Evolutionary conservation across 768 basidiomycete species (phyloP), one percentile per base, ranked within the genome.

Genomic region (Mycena galopus): DNA sequence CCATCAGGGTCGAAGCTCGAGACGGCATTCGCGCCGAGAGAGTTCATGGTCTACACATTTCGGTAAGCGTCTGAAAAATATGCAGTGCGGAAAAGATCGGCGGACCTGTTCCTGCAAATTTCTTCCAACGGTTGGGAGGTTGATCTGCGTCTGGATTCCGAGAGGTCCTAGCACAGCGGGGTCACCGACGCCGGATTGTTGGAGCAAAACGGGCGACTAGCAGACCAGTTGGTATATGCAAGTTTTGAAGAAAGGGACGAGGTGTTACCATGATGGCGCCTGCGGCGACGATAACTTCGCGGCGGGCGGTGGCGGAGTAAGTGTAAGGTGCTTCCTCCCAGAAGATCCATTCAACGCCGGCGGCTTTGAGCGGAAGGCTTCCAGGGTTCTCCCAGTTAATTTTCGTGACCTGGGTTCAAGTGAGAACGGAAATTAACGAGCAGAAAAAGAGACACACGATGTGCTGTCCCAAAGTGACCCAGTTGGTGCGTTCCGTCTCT

Each of bases 161-260:
- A 90, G 81, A 2, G 84, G 80, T 0, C 75, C 76, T 0, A 91
- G 85, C 25, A 87, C 51, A 12, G 78, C 77, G 0, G 86, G 79
- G 76, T 90, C 88, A 3, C 90, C 90, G 67, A 91, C 87, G 0
- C 90, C 90, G 16, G 89, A 90, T 1, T 88, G 84, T 77, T 90
- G 88, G 17, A 89, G 82, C 12, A 89, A 80, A 2, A 82, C 82
- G 5, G 88, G 88, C 0, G 85, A 84, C 83, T 86, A 51, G n/a
- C 12, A 55, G 14, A 21, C 17, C 25, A 39, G 17, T 12, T 57
- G 32, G 61, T 4, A 29, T 42, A 14, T 12, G 17, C 10, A 10
- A 16, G 30, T 59, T 25, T 3, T 29, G 9, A 19, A 11, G n/a
- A 30, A 56, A 10, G 29, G 14, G 25, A 30, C n/a, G 29, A 37